Evolutionary conservation across 306 rosid species (phyloP), one percentile per base, ranked within the genome.

Genomic region (Leucaena leucocephala): DNA sequence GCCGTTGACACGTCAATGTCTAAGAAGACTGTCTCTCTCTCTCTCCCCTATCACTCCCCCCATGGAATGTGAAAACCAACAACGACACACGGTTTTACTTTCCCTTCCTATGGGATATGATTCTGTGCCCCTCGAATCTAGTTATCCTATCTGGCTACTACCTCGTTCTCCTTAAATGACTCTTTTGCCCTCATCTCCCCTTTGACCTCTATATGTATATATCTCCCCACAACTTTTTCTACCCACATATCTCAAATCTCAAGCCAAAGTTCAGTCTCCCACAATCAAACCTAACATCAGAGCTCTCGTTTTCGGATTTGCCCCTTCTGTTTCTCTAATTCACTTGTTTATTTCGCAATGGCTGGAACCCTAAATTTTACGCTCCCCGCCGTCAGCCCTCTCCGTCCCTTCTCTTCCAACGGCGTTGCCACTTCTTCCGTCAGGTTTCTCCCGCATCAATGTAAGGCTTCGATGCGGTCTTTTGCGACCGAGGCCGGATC

Each of bases 151-250:
- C 7, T 27, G 27, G 27, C 27, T 27, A 27, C 27, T 27, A 27
- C 27, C 27, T 27, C 27, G 27, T 4, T 27, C 65, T 3, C 1
- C 0, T 1, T 2, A 27, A 85, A 82, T 82, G 17, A 50, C 89
- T 0, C 2, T 79, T 43, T 4, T 68, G 17, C 75, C 86, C 84
- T 40, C 78, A 3, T 1, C 66, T 3, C 67, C 2, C 11, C 40
- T 33, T 80, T 86, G 81, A 80, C 77, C 14, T 2, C 79, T 39
- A 63, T 86, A 86, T 83, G n/a, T n/a, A 80, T 17, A 2, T 14
- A 6, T 7, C 63, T 19, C 57, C 46, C 27, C 80, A 22, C 71
- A 67, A 3, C 67, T 0, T 6, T 3, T 34, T 17, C 52, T 5
- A 5, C 19, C 19, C 7, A 0, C 33, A 71, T 13, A 10, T 34